Percentiles rank a stretch among this genome's conserved stretches.
phyloP scores from a whole-genome alignment of 768 basidiomycete genomes.

The Lyophyllum semitale region DNA sequence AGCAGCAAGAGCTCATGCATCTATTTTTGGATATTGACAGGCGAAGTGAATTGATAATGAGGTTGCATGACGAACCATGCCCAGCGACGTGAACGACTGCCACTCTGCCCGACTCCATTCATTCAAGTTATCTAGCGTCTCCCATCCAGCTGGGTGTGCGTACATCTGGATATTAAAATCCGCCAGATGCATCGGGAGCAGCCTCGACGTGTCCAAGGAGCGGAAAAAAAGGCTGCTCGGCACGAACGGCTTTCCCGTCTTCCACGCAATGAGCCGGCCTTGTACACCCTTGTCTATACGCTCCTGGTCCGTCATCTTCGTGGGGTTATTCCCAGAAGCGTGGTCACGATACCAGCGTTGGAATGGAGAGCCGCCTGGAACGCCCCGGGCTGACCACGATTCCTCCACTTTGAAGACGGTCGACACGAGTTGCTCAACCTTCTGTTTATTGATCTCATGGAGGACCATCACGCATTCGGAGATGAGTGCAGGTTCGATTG shows the following conservation, averaged over 20 bases:
- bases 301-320: not conserved
- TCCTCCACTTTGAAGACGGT: slow-evolving; percentile 3
- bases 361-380: slow-evolving; percentile 10
- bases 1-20: slow-evolving; percentile 25
- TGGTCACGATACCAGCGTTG: slow-evolving; percentile 17
- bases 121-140: slow-evolving; percentile 11
- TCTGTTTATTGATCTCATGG: not conserved
- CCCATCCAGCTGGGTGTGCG: slow-evolving; percentile 16
- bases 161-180: slow-evolving; percentile 26
- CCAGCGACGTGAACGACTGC: not conserved
- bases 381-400: not conserved
- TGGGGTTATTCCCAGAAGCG: slow-evolving; percentile 11
- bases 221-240: slow-evolving; percentile 21
- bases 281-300: slow-evolving; percentile 5
- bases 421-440: not conserved
- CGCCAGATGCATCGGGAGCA: slow-evolving; percentile 22
- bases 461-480: slow-evolving; percentile 3
- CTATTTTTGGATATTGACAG: slow-evolving; percentile 5
- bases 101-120: not conserved
- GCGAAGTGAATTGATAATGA: no score
- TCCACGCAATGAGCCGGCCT: slow-evolving; percentile 21
- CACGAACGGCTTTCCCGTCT: slow-evolving; percentile 15
- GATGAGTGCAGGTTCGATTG: slow-evolving; percentile 8
- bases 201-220: slow-evolving; percentile 21
- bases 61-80: not conserved